Percentiles rank a stretch among this genome's conserved stretches.
These are phyloP conservation scores for Fagus sylvatica DNA, from an alignment of 306 rosid species.

Conservation along the genomic window DNA sequence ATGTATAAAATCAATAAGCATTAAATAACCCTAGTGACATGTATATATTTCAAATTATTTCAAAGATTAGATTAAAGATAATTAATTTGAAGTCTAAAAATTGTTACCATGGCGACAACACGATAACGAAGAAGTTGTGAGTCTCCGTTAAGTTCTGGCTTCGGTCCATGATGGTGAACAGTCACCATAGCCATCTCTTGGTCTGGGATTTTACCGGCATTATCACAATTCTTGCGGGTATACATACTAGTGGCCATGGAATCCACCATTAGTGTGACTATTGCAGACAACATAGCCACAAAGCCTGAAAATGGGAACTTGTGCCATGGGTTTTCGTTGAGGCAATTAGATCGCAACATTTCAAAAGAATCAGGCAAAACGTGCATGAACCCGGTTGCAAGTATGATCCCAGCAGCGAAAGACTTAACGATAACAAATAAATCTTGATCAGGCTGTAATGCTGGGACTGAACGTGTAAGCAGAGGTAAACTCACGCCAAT, in stretches of 20 bases:
- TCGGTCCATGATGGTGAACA: conserved; percentile 35
- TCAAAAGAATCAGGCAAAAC: conserved; percentile 72
- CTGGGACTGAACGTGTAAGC: conserved; percentile 42
- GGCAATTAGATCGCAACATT: conserved; percentile 56
- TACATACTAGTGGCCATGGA: conserved; percentile 64
- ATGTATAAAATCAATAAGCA: no score
- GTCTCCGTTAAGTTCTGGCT: neutral
- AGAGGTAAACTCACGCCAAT: conserved; percentile 58
- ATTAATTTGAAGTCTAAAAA: neutral
- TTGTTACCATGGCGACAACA: conserved; percentile 63
- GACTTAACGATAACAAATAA: conserved; percentile 59
- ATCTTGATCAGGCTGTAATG: conserved; percentile 56
- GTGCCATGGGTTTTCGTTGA: conserved; percentile 68
- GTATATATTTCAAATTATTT: no score
- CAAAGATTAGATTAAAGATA: no score
- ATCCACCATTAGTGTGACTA: conserved; percentile 66
- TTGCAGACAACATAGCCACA: conserved; percentile 67
- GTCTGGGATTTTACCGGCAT: conserved; percentile 34
- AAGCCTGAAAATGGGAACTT: conserved; percentile 70
- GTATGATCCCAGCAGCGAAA: conserved; percentile 64
- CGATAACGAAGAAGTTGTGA: conserved; percentile 56
- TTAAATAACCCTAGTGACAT: no score
- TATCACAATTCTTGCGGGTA: conserved; percentile 17
- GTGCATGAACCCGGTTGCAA: conserved; percentile 75
- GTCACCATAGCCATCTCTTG: conserved; percentile 37